Conservation (phyloP, 2,329 filamentous ascomycete genomes). For the Diaporthe sp. region DNA sequence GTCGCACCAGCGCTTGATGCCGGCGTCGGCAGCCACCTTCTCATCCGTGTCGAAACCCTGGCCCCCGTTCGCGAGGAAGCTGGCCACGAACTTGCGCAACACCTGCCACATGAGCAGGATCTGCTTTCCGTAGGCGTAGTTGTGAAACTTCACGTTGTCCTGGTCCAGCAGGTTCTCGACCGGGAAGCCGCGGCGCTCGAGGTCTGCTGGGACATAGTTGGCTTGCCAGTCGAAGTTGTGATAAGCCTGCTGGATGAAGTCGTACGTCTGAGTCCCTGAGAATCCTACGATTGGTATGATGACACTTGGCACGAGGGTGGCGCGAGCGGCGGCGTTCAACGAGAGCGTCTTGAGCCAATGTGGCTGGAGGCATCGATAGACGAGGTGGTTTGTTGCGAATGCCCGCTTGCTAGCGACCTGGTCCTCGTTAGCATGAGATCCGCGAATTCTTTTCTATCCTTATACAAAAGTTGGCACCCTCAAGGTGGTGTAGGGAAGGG, state of each 20-base stretch:
- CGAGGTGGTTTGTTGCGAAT: constrained; percentile 55
- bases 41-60: constrained; percentile 50
- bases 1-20: constrained; percentile 54
- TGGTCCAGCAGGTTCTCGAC: constrained; percentile 47
- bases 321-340: constrained; percentile 60
- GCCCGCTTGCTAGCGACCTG: constrained; percentile 55
- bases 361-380: constrained; percentile 58
- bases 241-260: constrained; percentile 55
- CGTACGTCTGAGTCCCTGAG: constrained; percentile 50
- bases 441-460: no score
- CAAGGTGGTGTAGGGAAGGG: no score
- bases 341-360: constrained; percentile 65
- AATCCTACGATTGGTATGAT: constrained; percentile 58
- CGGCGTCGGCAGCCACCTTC: constrained; percentile 47
- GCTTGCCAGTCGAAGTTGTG: constrained; percentile 58
- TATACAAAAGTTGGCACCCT: no score
- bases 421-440: background rate
- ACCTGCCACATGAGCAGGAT: constrained; percentile 58
- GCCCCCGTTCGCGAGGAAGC: constrained; percentile 47
- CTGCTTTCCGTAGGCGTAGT: constrained; percentile 63
- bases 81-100: constrained; percentile 56
- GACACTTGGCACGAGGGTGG: constrained; percentile 58
- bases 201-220: constrained; percentile 60
- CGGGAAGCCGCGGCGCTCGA: constrained; percentile 58
- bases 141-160: constrained; percentile 52